phyloP scores from a whole-genome alignment of 2,329 filamentous ascomycete species.

The Thermothelomyces thermophilus region DNA sequence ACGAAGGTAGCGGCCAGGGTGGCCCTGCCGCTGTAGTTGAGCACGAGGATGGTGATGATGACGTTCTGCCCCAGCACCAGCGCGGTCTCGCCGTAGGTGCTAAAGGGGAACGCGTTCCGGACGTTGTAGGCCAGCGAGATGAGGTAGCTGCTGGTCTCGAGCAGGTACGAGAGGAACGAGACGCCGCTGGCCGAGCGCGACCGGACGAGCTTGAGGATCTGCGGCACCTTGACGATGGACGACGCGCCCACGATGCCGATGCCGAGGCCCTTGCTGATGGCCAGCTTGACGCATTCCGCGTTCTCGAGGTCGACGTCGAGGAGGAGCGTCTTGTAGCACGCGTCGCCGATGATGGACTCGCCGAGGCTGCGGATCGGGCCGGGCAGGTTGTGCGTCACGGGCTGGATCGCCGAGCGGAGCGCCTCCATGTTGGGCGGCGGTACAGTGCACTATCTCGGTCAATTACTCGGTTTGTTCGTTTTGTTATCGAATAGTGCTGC shows the following conservation, averaged over 20 bases:
- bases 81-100: constrained; percentile 91
- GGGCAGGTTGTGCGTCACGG: constrained; percentile 68
- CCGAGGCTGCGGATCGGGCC: constrained; percentile 67
- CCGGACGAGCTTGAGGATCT: constrained; percentile 84
- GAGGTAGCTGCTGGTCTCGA: constrained; percentile 83
- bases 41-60: constrained; percentile 76
- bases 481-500: neutral
- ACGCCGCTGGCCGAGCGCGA: constrained; percentile 78
- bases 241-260: constrained; percentile 89
- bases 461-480: neutral
- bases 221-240: constrained; percentile 90
- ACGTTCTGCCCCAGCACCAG: constrained; percentile 91
- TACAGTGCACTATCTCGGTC: neutral
- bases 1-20: constrained; percentile 70
- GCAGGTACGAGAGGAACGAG: constrained; percentile 82
- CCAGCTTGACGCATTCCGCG: constrained; percentile 77
- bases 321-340: constrained; percentile 81
- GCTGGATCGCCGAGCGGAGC: constrained; percentile 55
- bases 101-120: constrained; percentile 88
- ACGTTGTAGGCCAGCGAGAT: constrained; percentile 90
- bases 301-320: constrained; percentile 76
- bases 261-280: constrained; percentile 84
- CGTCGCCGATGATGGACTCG: constrained; percentile 69
- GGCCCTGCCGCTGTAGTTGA: constrained; percentile 69
- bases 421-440: constrained; percentile 47